Percentiles rank a stretch among this genome's conserved stretches.
These are phyloP conservation scores for Fusarium sp. DNA, from an alignment of 2,329 filamentous ascomycete species.

Conservation along the genomic window DNA sequence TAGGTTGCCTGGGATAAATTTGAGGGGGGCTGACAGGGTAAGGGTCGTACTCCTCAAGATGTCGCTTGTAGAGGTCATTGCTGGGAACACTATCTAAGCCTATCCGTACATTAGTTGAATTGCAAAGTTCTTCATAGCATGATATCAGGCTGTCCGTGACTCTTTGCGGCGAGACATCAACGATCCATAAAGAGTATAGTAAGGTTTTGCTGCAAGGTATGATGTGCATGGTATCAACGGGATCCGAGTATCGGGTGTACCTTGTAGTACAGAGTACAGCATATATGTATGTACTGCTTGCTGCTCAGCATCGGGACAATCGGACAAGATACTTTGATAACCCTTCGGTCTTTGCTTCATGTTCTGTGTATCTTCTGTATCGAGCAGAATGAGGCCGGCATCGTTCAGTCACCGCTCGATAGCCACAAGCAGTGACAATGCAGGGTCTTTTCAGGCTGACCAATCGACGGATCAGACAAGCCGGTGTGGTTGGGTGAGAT, in stretches of 20 bases:
- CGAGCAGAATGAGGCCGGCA: conserved; percentile 27
- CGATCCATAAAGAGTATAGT: conserved; percentile 22
- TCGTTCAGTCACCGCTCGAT: conserved; percentile 35
- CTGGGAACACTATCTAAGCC: conserved; percentile 2
- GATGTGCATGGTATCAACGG: conserved; percentile 28
- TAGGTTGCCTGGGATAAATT: conserved; percentile 4
- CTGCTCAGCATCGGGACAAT: conserved; percentile 1
- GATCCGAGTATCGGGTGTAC: conserved; percentile 13
- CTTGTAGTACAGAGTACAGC: conserved; percentile 17
- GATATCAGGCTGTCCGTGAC: conserved; percentile 26
- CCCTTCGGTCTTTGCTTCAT: not conserved
- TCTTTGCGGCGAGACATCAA: conserved; percentile 38
- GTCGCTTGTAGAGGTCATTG: conserved; percentile 5
- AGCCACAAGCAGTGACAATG: conserved; percentile 33
- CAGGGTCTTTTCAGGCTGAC: conserved; percentile 32
- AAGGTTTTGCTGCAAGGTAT: conserved; percentile 30
- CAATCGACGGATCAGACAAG: conserved; percentile 17
- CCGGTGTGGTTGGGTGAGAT: conserved; percentile 7
- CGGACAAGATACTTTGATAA: not conserved
- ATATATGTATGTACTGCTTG: conserved; percentile 3
- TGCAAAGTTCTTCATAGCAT: conserved; percentile 33
- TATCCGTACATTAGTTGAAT: conserved; percentile 14
- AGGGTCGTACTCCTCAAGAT: conserved; percentile 10
- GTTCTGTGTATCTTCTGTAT: conserved; percentile 4
- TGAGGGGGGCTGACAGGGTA: conserved; percentile 15